phyloP scores from a whole-genome alignment of 2,329 filamentous ascomycete genomes.

The Sodiomyces alkalinus region DNA sequence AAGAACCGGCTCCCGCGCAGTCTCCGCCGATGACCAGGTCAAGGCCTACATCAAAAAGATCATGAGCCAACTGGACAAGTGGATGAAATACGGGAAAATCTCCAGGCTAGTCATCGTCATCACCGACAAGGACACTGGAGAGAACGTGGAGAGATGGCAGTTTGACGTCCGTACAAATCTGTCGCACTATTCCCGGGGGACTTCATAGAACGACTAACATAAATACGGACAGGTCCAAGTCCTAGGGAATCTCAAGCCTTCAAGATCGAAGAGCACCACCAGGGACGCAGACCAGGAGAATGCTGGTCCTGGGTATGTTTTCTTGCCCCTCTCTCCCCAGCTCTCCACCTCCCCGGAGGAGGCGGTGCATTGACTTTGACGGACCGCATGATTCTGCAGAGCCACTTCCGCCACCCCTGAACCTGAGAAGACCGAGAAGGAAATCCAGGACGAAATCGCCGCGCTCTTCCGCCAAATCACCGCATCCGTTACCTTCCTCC shows the following conservation, averaged over 20 bases:
- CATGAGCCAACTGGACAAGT: conserved; percentile 93
- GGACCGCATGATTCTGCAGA: conserved; percentile 1
- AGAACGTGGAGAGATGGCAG: conserved; percentile 94
- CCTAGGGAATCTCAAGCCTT: conserved; percentile 26
- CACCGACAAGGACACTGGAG: conserved; percentile 90
- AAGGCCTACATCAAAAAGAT: conserved; percentile 99
- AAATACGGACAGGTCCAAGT: conserved; percentile 26
- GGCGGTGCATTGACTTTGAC: no score
- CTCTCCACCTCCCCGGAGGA: conserved; percentile 1
- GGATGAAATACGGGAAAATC: conserved; percentile 96
- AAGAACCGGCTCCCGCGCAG: no score
- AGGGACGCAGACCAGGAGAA: conserved; percentile 56
- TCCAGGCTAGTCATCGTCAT: conserved; percentile 94
- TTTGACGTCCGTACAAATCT: no score
- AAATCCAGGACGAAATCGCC: conserved; percentile 92
- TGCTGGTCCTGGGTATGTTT: conserved; percentile 32
- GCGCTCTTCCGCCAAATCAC: conserved; percentile 97
- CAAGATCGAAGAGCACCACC: conserved; percentile 32
- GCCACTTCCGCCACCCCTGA: conserved; percentile 12
- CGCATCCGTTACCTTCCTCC: conserved; percentile 89
- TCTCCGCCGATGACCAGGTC: conserved; percentile 93
- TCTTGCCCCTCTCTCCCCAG: not conserved
- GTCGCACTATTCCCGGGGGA: not conserved
- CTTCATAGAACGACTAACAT: no score
- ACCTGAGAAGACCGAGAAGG: conserved; percentile 74